Percentiles rank a stretch among this genome's conserved stretches.
These are phyloP conservation scores for Leccinum barrowsii DNA, from an alignment of 768 basidiomycete species.

Conservation along the genomic window DNA sequence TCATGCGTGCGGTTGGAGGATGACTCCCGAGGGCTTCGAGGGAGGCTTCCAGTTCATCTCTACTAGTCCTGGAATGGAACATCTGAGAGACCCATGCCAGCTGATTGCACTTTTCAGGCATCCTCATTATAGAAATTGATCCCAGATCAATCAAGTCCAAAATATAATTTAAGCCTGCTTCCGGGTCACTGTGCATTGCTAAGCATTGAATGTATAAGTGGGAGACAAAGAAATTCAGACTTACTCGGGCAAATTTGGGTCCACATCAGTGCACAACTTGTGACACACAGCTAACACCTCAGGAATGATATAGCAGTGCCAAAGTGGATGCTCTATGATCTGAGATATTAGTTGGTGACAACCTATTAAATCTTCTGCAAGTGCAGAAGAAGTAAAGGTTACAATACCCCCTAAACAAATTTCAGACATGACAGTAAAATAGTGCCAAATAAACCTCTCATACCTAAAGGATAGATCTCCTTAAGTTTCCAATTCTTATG, in stretches of 20 bases:
- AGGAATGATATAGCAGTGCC: slow-evolving; percentile 67
- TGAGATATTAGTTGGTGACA: slow-evolving; percentile 46
- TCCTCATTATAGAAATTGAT: slow-evolving; percentile 47
- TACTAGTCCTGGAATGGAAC: slow-evolving; percentile 19
- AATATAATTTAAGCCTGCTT: slow-evolving; percentile 19
- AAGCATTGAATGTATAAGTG: neutral
- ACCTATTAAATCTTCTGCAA: slow-evolving; percentile 50
- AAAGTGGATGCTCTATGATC: slow-evolving; percentile 58
- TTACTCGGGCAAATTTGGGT: slow-evolving; percentile 5
- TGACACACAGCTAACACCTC: slow-evolving; percentile 51
- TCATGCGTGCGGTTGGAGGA: slow-evolving; percentile 33
- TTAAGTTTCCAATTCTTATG: slow-evolving; percentile 56
- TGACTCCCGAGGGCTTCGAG: slow-evolving; percentile 23
- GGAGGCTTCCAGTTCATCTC: slow-evolving; percentile 43
- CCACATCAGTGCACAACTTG: slow-evolving; percentile 7
- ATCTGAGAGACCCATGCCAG: slow-evolving; percentile 23
- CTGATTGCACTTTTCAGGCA: slow-evolving; percentile 38
- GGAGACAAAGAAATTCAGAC: neutral
- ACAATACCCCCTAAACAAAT: slow-evolving; percentile 58
- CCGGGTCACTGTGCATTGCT: neutral
- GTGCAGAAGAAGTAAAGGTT: slow-evolving; percentile 63
- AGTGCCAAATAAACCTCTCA: slow-evolving; percentile 11
- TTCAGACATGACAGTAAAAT: neutral
- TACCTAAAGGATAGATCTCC: slow-evolving; percentile 69
- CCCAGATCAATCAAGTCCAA: slow-evolving; percentile 47